Evolutionary conservation across 2,329 filamentous ascomycete species (phyloP).

Genomic region (Phaeomoniella chlamydospora): DNA sequence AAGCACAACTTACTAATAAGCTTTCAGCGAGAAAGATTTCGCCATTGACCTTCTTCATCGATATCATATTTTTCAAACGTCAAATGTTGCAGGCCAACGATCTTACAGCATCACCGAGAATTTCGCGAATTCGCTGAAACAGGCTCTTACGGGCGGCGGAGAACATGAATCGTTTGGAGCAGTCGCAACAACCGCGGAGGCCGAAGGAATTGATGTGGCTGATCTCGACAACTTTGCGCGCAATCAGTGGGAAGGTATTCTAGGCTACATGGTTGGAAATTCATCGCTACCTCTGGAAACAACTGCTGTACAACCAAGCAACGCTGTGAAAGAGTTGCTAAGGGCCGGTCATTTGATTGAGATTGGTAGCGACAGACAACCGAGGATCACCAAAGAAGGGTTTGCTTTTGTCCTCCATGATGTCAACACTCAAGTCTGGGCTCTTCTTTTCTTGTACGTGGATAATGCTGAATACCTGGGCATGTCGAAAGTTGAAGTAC

Average conservation of each 20-base stretch:
- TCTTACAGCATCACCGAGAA: slow-evolving; percentile 66
- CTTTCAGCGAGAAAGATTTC: slow-evolving; percentile 61
- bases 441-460: slow-evolving; percentile 81
- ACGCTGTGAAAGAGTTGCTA: slow-evolving; percentile 72
- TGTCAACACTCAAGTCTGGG: slow-evolving; percentile 95
- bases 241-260: slow-evolving; percentile 84
- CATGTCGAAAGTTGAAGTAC: slow-evolving; percentile 83
- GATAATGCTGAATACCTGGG: slow-evolving; percentile 61
- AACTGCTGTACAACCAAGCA: slow-evolving; percentile 36
- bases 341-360: slow-evolving; percentile 70
- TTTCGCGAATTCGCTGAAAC: slow-evolving; percentile 69
- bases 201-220: slow-evolving; percentile 48
- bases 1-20: slow-evolving; percentile 13
- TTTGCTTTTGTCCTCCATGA: slow-evolving; percentile 93
- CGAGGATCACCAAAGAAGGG: slow-evolving; percentile 78
- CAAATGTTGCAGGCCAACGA: slow-evolving; percentile 44
- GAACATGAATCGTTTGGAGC: slow-evolving; percentile 83
- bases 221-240: slow-evolving; percentile 78
- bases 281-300: neutral
- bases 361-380: slow-evolving; percentile 28
- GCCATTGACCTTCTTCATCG: slow-evolving; percentile 67
- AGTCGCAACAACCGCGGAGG: slow-evolving; percentile 51
- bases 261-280: slow-evolving; percentile 77
- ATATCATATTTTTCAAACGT: slow-evolving; percentile 68
- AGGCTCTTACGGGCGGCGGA: slow-evolving; percentile 78